Conservation (phyloP, 2,329 filamentous ascomycete genomes). For the Dothistroma pini region DNA sequence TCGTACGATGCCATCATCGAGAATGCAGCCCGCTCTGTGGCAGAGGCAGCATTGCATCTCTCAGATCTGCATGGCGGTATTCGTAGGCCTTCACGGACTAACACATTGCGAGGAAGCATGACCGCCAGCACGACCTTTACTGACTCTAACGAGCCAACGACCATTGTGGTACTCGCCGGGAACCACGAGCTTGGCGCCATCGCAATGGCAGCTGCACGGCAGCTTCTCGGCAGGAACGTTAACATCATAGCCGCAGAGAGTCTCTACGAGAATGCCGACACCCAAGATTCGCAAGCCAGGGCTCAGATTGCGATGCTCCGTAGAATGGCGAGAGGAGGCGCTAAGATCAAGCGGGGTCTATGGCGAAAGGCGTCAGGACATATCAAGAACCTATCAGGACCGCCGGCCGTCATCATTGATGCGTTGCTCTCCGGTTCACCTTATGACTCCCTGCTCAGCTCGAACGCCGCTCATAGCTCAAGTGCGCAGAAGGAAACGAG, state of each 20-base stretch:
- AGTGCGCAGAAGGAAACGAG: constrained; percentile 81
- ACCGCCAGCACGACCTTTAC: constrained; percentile 55
- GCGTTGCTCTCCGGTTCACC: constrained; percentile 82
- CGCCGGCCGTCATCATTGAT: constrained; percentile 80
- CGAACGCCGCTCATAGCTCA: constrained; percentile 26
- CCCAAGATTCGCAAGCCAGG: constrained; percentile 74
- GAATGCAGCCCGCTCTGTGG: constrained; percentile 83
- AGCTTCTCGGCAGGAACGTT: constrained; percentile 77
- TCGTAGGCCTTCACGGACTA: constrained; percentile 30
- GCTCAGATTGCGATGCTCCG: constrained; percentile 81
- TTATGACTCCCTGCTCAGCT: constrained; percentile 76
- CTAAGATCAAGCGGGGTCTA: constrained; percentile 53
- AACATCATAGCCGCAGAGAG: constrained; percentile 80
- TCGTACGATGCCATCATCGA: constrained; percentile 89
- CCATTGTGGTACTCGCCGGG: constrained; percentile 80
- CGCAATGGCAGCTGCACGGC: constrained; percentile 78
- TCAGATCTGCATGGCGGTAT: constrained; percentile 24
- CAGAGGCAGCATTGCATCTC: constrained; percentile 66
- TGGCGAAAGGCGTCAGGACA: constrained; percentile 57
- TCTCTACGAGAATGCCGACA: constrained; percentile 76
- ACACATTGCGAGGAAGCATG: constrained; percentile 55
- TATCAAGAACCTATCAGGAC: constrained; percentile 55
- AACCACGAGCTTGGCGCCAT: constrained; percentile 87
- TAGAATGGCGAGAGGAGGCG: constrained; percentile 61
- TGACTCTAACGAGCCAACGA: constrained; percentile 43